These are phyloP conservation scores for Mycosphaerella sp. DNA, from an alignment of 2,329 filamentous ascomycete genomes.

Conservation along the genomic window DNA sequence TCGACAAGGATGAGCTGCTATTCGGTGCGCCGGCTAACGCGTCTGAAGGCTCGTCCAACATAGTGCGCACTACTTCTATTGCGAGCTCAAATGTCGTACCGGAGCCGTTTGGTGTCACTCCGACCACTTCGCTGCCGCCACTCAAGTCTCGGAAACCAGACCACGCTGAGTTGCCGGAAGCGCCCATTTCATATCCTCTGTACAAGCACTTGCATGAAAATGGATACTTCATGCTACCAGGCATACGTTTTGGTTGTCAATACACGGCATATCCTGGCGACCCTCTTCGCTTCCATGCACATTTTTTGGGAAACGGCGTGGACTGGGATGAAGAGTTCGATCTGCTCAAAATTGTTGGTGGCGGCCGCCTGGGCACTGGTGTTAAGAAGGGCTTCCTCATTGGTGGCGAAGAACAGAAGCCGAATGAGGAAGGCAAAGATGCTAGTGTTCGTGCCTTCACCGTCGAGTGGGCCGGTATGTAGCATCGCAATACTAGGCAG, in stretches of 20 bases:
- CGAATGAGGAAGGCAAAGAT: constrained; percentile 27
- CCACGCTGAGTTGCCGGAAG: constrained; percentile 24
- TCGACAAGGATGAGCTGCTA: constrained; percentile 27
- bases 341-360: constrained; percentile 76
- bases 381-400: constrained; percentile 95
- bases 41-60: constrained; percentile 12
- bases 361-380: constrained; percentile 80
- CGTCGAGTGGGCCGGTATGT: constrained; percentile 93
- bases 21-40: constrained; percentile 25
- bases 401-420: constrained; percentile 55
- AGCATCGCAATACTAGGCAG: constrained; percentile 21
- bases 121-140: constrained; percentile 45
- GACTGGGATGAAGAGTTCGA: constrained; percentile 84
- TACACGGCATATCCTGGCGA: constrained; percentile 96
- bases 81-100: constrained; percentile 11
- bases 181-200: constrained; percentile 60
- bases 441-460: constrained; percentile 63
- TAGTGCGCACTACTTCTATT: constrained; percentile 14
- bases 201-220: constrained; percentile 72
- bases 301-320: constrained; percentile 79
- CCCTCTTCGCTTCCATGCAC: constrained; percentile 87
- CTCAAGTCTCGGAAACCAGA: constrained; percentile 24
- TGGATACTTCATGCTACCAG: constrained; percentile 84
- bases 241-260: constrained; percentile 86
- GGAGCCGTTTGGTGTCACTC: constrained; percentile 38